Conservation (phyloP, 2,329 filamentous ascomycete genomes). For the Aspergillus puulaauensis region DNA sequence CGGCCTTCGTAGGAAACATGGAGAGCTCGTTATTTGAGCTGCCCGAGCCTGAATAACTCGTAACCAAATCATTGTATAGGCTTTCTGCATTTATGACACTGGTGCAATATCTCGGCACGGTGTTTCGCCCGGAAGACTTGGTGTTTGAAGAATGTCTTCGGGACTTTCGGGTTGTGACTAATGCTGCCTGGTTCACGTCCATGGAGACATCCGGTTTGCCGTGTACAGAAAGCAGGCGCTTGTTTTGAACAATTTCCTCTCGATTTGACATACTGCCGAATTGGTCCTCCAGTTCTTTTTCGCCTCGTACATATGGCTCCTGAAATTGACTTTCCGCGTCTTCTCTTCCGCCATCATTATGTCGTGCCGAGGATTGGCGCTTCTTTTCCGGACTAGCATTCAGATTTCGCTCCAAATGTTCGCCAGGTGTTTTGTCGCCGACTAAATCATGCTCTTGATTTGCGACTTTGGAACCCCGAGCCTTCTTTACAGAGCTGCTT, state of each 20-base stretch:
- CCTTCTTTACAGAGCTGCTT: constrained; percentile 1
- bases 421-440: constrained; percentile 11
- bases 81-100: not conserved
- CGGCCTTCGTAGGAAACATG: not conserved
- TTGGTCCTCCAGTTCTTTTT: not conserved
- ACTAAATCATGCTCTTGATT: constrained; percentile 21
- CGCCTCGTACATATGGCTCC: not conserved
- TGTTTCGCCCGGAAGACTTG: constrained; percentile 13
- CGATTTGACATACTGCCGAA: not conserved
- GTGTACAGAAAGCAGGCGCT: not conserved
- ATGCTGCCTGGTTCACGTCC: constrained; percentile 6
- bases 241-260: not conserved
- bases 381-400: constrained; percentile 32
- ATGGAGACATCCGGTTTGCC: not conserved
- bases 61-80: not conserved
- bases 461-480: constrained; percentile 14
- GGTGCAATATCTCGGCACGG: constrained; percentile 1
- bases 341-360: not conserved
- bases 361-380: constrained; percentile 25
- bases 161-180: constrained; percentile 20
- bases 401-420: constrained; percentile 18
- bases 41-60: not conserved
- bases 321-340: not conserved
- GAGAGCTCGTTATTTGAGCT: not conserved
- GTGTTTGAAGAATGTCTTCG: constrained; percentile 36